These are phyloP conservation scores for Chrysoporthe deuterocubensis DNA, from an alignment of 2,329 filamentous ascomycete genomes.

Conservation along the genomic window DNA sequence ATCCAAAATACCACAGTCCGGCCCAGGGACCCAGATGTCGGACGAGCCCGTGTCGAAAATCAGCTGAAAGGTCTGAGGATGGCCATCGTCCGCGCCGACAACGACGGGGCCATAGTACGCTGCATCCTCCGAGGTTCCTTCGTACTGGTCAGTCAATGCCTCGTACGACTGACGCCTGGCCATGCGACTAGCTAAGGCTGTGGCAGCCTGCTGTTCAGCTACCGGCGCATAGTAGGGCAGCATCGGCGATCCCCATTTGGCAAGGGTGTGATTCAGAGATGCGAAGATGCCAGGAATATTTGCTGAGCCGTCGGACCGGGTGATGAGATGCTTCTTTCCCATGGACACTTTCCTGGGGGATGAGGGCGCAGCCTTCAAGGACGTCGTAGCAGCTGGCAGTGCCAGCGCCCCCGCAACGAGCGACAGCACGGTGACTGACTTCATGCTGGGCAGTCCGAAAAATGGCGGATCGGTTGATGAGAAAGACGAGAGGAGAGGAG, in stretches of 20 bases:
- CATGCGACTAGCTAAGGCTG: constrained; percentile 7
- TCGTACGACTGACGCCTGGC: constrained; percentile 17
- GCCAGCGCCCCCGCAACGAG: constrained; percentile 18
- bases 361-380: neutral
- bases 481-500: neutral
- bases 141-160: constrained; percentile 17
- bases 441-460: neutral
- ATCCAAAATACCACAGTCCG: neutral
- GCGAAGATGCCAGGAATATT: constrained; percentile 15
- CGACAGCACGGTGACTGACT: constrained; percentile 14
- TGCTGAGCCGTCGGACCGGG: constrained; percentile 9
- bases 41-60: constrained; percentile 20
- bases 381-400: constrained; percentile 5
- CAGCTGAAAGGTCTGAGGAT: constrained; percentile 20
- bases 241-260: constrained; percentile 9
- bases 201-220: constrained; percentile 16
- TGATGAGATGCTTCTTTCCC: constrained; percentile 20
- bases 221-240: constrained; percentile 22
- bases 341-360: constrained; percentile 9
- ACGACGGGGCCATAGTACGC: constrained; percentile 17
- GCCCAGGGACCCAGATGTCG: constrained; percentile 17
- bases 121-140: constrained; percentile 14
- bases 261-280: constrained; percentile 15
- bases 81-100: constrained; percentile 13
- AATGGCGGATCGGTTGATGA: neutral